These are phyloP conservation scores for Eucalyptus pauciflora DNA, from an alignment of 345 rosid genomes.

Conservation along the genomic window DNA sequence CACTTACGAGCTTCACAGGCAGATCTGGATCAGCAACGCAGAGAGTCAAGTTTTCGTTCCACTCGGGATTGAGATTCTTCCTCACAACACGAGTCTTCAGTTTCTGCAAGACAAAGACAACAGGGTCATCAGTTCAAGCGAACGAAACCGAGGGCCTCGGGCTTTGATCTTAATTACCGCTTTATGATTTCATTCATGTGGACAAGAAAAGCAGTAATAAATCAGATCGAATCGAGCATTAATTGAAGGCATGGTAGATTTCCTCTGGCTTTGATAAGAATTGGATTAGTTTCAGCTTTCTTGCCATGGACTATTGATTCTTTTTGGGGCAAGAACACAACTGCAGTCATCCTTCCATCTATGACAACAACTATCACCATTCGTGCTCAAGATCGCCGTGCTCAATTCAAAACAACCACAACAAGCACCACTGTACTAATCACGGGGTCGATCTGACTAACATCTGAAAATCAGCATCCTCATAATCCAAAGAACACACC, in stretches of 20 bases:
- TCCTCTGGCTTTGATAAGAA: background rate
- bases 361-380: background rate
- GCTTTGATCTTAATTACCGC: background rate
- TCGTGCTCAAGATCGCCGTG: background rate
- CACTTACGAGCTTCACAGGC: conserved; percentile 1
- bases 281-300: background rate
- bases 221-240: background rate
- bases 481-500: background rate
- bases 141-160: background rate
- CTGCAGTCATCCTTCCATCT: background rate
- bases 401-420: background rate
- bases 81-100: conserved; percentile 2
- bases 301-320: background rate
- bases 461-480: background rate
- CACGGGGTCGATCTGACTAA: background rate
- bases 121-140: background rate
- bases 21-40: background rate
- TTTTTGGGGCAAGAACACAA: background rate
- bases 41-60: background rate
- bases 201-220: background rate
- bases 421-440: background rate
- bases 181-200: background rate
- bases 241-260: background rate
- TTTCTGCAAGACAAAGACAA: background rate
- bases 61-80: conserved; percentile 2